phyloP scores from a whole-genome alignment of 768 basidiomycete species.

The Tricholoma bakamatsutake region DNA sequence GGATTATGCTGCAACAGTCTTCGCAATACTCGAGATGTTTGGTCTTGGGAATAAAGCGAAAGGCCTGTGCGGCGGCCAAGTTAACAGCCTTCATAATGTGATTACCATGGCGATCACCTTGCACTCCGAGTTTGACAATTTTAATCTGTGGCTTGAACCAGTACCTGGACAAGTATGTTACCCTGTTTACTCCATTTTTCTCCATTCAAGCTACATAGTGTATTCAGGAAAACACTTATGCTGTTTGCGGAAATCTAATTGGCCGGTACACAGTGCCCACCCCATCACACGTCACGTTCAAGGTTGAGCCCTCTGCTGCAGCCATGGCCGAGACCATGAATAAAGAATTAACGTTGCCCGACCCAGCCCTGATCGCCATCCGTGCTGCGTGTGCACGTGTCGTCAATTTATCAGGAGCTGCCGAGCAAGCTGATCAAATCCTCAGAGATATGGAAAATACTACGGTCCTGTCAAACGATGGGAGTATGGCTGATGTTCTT shows the following conservation, averaged over 20 bases:
- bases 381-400: conserved; percentile 31
- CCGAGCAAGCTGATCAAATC: conserved; percentile 23
- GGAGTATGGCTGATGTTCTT: conserved; percentile 11
- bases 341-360: neutral
- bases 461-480: conserved; percentile 12
- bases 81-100: conserved; percentile 1
- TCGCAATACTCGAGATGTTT: neutral
- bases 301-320: neutral
- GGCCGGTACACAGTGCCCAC: neutral
- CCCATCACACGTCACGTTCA: neutral
- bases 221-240: conserved; percentile 3
- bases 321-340: neutral
- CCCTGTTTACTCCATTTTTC: neutral
- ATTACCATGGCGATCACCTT: neutral
- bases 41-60: neutral
- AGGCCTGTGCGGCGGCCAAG: neutral
- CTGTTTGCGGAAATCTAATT: neutral
- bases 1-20: neutral
- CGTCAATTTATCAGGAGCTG: conserved; percentile 30
- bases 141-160: conserved; percentile 3
- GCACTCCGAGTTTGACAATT: neutral
- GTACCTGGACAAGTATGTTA: conserved; percentile 1
- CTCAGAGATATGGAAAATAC: conserved; percentile 19
- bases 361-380: conserved; percentile 9
- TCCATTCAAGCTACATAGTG: neutral